A percentile compares a stretch with the other conserved stretches of the same genome.
Evolutionary conservation across 768 basidiomycete genomes (phyloP).

Genomic region (Favolaschia claudopus): DNA sequence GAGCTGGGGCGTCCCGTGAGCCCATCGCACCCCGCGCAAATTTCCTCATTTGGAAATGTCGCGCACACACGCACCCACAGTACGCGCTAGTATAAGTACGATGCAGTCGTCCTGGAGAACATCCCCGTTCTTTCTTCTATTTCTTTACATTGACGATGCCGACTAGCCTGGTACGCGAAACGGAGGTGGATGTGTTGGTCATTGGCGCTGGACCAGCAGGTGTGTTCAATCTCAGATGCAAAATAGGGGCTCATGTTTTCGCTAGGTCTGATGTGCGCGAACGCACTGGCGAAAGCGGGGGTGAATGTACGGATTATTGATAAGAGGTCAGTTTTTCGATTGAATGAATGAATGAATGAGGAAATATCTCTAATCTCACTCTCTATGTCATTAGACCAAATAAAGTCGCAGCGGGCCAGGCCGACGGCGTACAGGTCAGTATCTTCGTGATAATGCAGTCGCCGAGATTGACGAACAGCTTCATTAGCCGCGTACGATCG

Average conservation of each 20-base stretch:
- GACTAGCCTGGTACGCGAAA: slow-evolving; percentile 37
- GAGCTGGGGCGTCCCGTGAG: too few species aligned
- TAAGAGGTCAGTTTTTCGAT: slow-evolving; percentile 48
- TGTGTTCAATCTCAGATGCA: not conserved
- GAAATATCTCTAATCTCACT: slow-evolving; percentile 1
- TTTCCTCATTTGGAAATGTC: not conserved
- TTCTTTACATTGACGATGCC: slow-evolving; percentile 33
- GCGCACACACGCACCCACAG: slow-evolving; percentile 1
- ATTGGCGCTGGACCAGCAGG: slow-evolving; percentile 66
- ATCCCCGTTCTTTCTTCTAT: not conserved
- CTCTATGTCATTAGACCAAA: slow-evolving; percentile 42
- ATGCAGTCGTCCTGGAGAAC: not conserved
- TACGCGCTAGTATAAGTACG: not conserved
- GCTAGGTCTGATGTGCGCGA: slow-evolving; percentile 71
- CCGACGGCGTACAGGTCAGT: slow-evolving; percentile 66
- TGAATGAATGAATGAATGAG: not conserved
- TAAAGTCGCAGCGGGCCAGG: slow-evolving; percentile 61
- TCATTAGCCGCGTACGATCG: slow-evolving; percentile 45
- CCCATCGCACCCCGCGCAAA: too few species aligned
- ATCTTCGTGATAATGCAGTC: too few species aligned
- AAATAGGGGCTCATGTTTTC: not conserved
- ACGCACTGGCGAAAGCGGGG: slow-evolving; percentile 64
- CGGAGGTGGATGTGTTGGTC: slow-evolving; percentile 65
- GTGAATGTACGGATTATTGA: slow-evolving; percentile 69
- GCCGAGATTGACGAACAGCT: not conserved